Evolutionary conservation across 2,329 filamentous ascomycete genomes (phyloP), one percentile per base, ranked within the genome.

Genomic region (Diatrype stigma): DNA sequence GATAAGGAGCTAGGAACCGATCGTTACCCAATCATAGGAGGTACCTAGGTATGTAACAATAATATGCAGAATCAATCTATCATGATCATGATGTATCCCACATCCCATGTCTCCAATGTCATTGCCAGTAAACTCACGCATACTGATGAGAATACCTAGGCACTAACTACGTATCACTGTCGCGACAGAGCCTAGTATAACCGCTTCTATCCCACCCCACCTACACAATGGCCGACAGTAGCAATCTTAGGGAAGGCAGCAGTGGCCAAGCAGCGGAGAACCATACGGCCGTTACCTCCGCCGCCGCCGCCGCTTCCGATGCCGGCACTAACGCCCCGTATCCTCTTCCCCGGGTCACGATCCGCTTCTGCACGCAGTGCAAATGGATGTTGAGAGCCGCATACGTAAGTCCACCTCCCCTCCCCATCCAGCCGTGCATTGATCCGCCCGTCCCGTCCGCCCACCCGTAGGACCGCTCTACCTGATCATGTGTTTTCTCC

Each of bases 321-420:
- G n/a, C n/a, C n/a, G n/a, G n/a, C n/a, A n/a, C n/a, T n/a, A n/a
- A n/a, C n/a, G n/a, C 60, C 38, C 59, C 66, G 38, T 60, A 69
- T 48, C 68, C 70, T 23, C 73, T 89, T 11, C 91, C 91, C 3
- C 83, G 90, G 44, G 79, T 96, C 48, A 85, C 86, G n/a, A 96
- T 96, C 63, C 83, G 87, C 59, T 96, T 89, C 73, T 96, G 92
- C 73, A 96, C 90, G 0, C 90, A 96, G 72, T 96, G 91, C 71
- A 89, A 89, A 73, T 96, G 91, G 90, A 89, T 94, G 81, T 73
- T 95, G 11, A 76, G 90, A 53, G 90, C 90, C 34, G 89, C 90
- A 59, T 96, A 94, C 70, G 90, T 93, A 80, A 60, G 80, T 70
- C 23, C 21, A 7, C 26, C 30, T 3, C 10, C 40, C 10, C 4